Base-by-base conservation (phyloP, 2,329 filamentous ascomycete species). In the Ophiocordyceps camponoti-leonardi region DNA sequence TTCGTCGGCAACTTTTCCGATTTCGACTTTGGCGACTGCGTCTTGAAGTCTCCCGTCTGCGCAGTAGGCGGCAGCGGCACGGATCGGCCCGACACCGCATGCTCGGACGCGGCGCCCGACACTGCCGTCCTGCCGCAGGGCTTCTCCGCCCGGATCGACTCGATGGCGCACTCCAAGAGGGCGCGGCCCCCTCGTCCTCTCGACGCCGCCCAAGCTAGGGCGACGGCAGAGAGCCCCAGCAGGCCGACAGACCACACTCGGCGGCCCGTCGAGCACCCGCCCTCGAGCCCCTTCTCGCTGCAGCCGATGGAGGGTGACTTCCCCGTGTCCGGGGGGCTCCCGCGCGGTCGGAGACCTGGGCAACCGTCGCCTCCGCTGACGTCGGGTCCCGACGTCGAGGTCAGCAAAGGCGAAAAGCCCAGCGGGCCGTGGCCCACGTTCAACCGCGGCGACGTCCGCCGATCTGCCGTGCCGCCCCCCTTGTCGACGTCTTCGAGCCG, bases 1-100 rank as follows among this genome's bases (percentile, higher is more conserved):
- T 56, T 65, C 31, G 52, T 58, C 1, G 62, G 62, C 18, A 65
- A 64, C 46, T 64, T 65, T 51, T 46, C 59, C 0, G 62, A 53
- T 0, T 65, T 65, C 41, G 59, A 65, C 48, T 65, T 65, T 53
- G 62, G 62, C 14, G 59, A 59, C 3, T 51, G 43, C 22, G 55
- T 60, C 11, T 53, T 50, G 12, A 54, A 41, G 43, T 50, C 48
- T 13, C 10, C 19, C 13, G 39, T 41, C 26, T 28, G 26, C 26
- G 26, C 26, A 28, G 26, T 11, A 28, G 26, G 26, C 26, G 22
- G 22, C 26, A 6, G 22, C 39, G 19, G 22, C 22, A 12, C 18
- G 3, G n/a, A 41, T 10, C n/a, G 18, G 39, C 33, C 33, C 33
- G 19, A 11, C 18, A 41, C 13, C 4, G 12, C 39, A 12, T 11